Conservation (phyloP, 163 green algal genomes). For the Volvox carteri region DNA sequence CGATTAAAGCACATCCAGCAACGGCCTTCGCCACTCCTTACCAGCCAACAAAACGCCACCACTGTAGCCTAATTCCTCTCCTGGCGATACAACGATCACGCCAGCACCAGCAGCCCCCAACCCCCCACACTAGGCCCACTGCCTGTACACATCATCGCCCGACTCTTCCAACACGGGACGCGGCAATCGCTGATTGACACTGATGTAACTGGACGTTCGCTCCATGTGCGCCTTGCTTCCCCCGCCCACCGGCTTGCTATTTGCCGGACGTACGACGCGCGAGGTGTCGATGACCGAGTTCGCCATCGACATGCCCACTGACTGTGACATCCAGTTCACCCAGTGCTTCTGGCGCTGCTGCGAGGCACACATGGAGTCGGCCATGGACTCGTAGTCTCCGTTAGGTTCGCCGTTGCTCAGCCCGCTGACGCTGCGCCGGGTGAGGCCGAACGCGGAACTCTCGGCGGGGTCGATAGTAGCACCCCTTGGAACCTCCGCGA, state of each 20-base stretch:
- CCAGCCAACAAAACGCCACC: no score
- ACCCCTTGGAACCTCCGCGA: not conserved
- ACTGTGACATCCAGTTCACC: slow-evolving; percentile 56
- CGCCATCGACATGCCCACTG: slow-evolving; percentile 3
- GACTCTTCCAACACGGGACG: slow-evolving; percentile 16
- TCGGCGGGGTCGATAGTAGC: slow-evolving; percentile 11
- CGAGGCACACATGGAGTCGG: slow-evolving; percentile 25
- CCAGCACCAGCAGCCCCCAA: no score
- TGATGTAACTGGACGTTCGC: not conserved
- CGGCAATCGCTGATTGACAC: not conserved
- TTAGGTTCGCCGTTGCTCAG: slow-evolving; percentile 31
- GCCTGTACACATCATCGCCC: not conserved
- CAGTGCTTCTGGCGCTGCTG: slow-evolving; percentile 32
- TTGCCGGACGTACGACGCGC: not conserved
- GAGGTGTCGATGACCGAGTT: not conserved
- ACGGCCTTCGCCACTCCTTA: no score
- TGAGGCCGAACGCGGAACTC: not conserved
- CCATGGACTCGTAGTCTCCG: slow-evolving; percentile 13
- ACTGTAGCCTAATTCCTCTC: no score
- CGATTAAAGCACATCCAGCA: no score
- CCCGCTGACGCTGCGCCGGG: slow-evolving; percentile 29
- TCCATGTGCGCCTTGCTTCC: not conserved
- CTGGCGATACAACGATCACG: no score
- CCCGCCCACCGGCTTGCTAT: not conserved
- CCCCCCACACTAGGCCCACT: no score